Evolutionary conservation across 257 asterid species (phyloP), one percentile per base, ranked within the genome.

Genomic region (Marsdenia floribunda): DNA sequence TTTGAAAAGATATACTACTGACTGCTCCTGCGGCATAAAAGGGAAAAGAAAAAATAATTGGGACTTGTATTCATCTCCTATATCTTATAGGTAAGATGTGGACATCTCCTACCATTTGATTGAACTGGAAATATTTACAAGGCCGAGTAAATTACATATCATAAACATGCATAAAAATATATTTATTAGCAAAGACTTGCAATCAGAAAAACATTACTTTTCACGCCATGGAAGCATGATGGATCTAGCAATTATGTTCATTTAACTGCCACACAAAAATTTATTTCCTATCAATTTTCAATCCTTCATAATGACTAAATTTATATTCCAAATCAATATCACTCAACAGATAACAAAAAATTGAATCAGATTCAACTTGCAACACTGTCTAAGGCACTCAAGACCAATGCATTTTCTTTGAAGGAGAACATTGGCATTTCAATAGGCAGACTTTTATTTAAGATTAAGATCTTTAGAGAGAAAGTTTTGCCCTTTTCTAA

Each of bases 1-100:
- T 84, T 80, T 69, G 85, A 78, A 77, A 74, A 79, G 77, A 80
- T 70, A 81, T 70, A 74, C 76, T 84, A 87, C 75, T 83, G 87
- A 83, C 76, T 79, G 83, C 75, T 77, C 96, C 97, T 92, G 96
- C 89, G 90, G 80, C 86, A 82, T 82, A 80, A 59, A 82, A 87
- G 83, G 64, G 81, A 86, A 79, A 76, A 72, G 40, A 81, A 80
- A 77, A 81, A 82, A 85, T 86, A 76, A 85, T 81, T 86, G 90
- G 90, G 82, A 88, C 78, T 78, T 84, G 90, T 84, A 81, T 70
- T 46, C 12, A 78, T 63, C 71, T 70, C 72, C 54, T 33, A 60
- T 68, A 52, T 16, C 55, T 55, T 52, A 29, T 21, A 53, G n/a
- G 49, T 19, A 52, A 57, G 5, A 26, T 8, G 47, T 63, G 19